A percentile compares a stretch with the other conserved stretches of the same genome.
These are phyloP conservation scores for Mycena chlorophos DNA, from an alignment of 768 basidiomycete species.

Conservation along the genomic window DNA sequence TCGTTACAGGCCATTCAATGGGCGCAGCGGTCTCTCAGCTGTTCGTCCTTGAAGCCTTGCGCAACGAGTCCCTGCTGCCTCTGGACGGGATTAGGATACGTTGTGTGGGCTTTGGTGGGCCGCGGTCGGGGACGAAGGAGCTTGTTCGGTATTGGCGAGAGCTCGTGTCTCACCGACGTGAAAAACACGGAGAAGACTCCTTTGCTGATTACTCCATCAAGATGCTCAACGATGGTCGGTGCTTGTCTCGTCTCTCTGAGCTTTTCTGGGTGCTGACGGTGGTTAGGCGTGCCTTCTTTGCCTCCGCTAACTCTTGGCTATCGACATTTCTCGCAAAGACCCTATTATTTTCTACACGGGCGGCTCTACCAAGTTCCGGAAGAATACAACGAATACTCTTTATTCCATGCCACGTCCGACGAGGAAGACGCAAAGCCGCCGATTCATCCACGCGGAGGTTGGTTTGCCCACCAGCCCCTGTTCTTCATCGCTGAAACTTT, in stretches of 20 bases:
- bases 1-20: slow-evolving; percentile 60
- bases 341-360: slow-evolving; percentile 52
- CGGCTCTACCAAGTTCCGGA: slow-evolving; percentile 48
- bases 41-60: slow-evolving; percentile 48
- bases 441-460: slow-evolving; percentile 51
- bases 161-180: slow-evolving; percentile 35
- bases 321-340: slow-evolving; percentile 48
- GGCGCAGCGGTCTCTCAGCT: slow-evolving; percentile 55
- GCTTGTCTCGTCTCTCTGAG: not conserved
- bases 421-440: slow-evolving; percentile 20
- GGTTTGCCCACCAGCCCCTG: too few relatives aligned
- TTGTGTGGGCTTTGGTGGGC: slow-evolving; percentile 51
- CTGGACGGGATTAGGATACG: slow-evolving; percentile 36
- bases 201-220: slow-evolving; percentile 53
- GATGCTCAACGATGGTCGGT: slow-evolving; percentile 56
- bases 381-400: slow-evolving; percentile 46
- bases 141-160: slow-evolving; percentile 45
- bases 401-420: slow-evolving; percentile 39
- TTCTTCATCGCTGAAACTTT: too few relatives aligned
- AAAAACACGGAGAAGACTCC: slow-evolving; percentile 34
- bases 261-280: slow-evolving; percentile 1
- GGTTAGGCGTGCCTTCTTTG: slow-evolving; percentile 54
- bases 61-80: slow-evolving; percentile 27
- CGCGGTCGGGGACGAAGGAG: slow-evolving; percentile 47
- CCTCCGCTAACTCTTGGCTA: slow-evolving; percentile 55